These are phyloP conservation scores for Metschnikowia santaceciliae DNA, from an alignment of 805 yeast species.

Conservation along the genomic window DNA sequence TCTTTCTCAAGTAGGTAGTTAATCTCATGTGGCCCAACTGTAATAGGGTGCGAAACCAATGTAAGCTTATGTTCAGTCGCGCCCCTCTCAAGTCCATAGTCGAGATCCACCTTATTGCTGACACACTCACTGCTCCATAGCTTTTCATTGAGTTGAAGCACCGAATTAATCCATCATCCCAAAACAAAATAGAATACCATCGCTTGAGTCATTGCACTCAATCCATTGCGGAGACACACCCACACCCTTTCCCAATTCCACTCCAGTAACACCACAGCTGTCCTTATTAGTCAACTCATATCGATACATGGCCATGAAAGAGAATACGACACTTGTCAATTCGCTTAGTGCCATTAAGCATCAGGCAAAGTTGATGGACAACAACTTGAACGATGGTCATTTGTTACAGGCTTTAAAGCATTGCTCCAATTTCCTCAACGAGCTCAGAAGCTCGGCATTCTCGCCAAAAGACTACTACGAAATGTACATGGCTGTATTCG, in stretches of 20 bases:
- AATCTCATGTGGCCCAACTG: background rate
- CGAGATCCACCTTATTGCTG: background rate
- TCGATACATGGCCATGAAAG: constrained; percentile 6
- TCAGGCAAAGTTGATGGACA: constrained; percentile 73
- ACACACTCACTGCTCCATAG: background rate
- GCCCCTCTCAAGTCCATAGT: background rate
- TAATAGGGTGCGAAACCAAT: background rate
- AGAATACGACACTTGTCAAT: constrained; percentile 12
- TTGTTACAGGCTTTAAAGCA: constrained; percentile 87
- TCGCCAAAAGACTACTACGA: constrained; percentile 94
- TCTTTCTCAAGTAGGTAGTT: no score
- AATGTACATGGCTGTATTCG: constrained; percentile 77
- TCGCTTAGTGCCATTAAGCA: constrained; percentile 49
- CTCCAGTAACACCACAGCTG: background rate
- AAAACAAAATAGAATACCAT: background rate
- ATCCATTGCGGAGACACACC: background rate
- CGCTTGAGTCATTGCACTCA: background rate
- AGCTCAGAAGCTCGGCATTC: constrained; percentile 68
- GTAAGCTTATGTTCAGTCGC: background rate
- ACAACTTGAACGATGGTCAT: constrained; percentile 59
- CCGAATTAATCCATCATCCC: background rate
- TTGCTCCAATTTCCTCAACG: constrained; percentile 76
- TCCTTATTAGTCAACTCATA: background rate
- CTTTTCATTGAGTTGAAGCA: background rate
- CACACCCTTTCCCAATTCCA: background rate